Percentiles rank a stretch among this genome's conserved stretches.
Conservation (phyloP, 208 protist species). For the Leishmania lainsoni region DNA sequence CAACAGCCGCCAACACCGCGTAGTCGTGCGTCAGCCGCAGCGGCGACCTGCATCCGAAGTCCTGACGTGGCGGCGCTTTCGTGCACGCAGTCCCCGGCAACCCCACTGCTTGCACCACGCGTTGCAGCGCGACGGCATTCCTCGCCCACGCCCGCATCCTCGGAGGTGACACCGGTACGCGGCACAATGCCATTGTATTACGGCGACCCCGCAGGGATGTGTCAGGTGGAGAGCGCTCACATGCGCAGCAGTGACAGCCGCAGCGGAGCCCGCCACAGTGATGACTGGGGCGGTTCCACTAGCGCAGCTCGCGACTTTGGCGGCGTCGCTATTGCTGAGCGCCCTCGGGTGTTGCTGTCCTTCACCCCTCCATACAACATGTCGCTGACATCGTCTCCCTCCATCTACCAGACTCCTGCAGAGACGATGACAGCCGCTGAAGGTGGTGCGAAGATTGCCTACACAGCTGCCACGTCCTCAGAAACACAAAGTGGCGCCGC, state of each 20-base stretch:
- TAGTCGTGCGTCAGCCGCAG: conserved; percentile 11
- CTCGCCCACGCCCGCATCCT: not conserved
- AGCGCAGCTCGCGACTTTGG: not conserved
- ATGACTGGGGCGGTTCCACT: not conserved
- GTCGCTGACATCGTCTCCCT: not conserved
- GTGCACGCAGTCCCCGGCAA: conserved; percentile 2
- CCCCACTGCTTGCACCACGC: not conserved
- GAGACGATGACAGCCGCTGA: not conserved
- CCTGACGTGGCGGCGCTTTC: not conserved
- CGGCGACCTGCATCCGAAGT: not conserved
- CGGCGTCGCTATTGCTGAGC: not conserved
- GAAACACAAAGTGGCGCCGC: not conserved
- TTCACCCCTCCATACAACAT: not conserved
- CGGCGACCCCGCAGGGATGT: conserved; percentile 4
- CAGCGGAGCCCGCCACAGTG: not conserved
- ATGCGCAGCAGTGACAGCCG: conserved; percentile 1
- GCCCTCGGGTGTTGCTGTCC: conserved; percentile 6
- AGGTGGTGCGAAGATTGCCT: not conserved
- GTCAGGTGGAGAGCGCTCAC: not conserved
- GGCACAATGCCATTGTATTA: not conserved
- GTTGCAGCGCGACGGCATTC: not conserved
- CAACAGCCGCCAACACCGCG: conserved; percentile 30
- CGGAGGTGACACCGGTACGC: conserved; percentile 1
- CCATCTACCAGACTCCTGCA: not conserved
- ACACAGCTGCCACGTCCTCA: not conserved